Conservation (phyloP, 495 filamentous ascomycete genomes). For the Annulohypoxylon maeteangense region DNA sequence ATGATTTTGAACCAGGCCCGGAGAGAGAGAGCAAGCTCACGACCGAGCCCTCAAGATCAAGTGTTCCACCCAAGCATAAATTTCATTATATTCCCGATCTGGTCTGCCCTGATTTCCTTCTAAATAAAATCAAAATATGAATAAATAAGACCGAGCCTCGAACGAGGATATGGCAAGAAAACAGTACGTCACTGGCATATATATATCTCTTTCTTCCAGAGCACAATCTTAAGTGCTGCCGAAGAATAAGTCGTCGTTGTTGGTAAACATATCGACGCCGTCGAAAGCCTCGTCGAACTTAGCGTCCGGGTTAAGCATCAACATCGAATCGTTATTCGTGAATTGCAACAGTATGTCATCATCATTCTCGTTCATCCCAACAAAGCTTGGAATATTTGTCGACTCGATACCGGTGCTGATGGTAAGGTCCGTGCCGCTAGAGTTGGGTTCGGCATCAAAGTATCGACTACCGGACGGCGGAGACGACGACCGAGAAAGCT, state of each 20-base stretch:
- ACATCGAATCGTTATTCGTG: conserved; percentile 52
- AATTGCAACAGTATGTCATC: conserved; percentile 50
- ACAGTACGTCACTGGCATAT: conserved; percentile 44
- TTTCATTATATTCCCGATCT: conserved; percentile 19
- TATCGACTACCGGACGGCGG: conserved; percentile 56
- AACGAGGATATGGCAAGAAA: conserved; percentile 40
- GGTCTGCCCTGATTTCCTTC: conserved; percentile 3
- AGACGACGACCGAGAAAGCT: conserved; percentile 61
- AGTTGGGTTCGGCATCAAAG: conserved; percentile 56
- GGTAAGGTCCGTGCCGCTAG: conserved; percentile 44
- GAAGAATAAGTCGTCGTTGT: conserved; percentile 59
- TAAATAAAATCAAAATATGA: background rate
- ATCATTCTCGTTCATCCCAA: conserved; percentile 47
- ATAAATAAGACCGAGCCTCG: background rate
- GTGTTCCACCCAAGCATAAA: conserved; percentile 18
- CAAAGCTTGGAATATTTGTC: conserved; percentile 48
- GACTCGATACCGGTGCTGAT: conserved; percentile 46
- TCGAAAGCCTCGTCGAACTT: conserved; percentile 61
- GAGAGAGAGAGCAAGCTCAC: background rate
- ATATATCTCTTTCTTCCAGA: no score
- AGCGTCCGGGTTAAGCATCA: conserved; percentile 50
- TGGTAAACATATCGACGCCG: conserved; percentile 54
- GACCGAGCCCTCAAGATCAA: conserved; percentile 17
- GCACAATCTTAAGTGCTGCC: conserved; percentile 43
- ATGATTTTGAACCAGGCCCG: conserved; percentile 29